Evolutionary conservation across 2,329 filamentous ascomycete species (phyloP).

Genomic region (Plenodomus tracheiphilus): DNA sequence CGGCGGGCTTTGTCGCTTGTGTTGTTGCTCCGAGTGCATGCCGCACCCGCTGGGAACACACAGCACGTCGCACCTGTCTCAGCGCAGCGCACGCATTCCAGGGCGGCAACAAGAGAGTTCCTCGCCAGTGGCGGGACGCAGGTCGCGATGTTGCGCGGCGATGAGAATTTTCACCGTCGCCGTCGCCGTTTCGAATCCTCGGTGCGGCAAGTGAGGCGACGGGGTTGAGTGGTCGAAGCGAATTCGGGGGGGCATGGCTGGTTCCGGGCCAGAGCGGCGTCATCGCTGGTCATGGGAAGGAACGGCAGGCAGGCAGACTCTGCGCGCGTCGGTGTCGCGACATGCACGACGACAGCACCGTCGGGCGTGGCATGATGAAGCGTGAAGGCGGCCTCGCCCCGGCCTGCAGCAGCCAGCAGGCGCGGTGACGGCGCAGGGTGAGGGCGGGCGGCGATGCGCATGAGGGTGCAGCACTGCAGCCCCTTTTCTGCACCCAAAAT

Average conservation of each 20-base stretch:
- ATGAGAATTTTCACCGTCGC: slow-evolving; percentile 12
- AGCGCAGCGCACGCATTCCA: slow-evolving; percentile 21
- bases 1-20: slow-evolving; percentile 1
- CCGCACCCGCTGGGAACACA: slow-evolving; percentile 14
- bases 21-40: slow-evolving; percentile 10
- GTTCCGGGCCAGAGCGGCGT: slow-evolving; percentile 28
- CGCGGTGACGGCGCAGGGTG: slow-evolving; percentile 11
- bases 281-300: slow-evolving; percentile 20
- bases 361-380: too few species aligned
- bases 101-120: slow-evolving; percentile 15
- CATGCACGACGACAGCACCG: neutral
- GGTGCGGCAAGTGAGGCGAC: slow-evolving; percentile 25
- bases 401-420: too few species aligned
- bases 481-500: slow-evolving; percentile 30
- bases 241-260: slow-evolving; percentile 12
- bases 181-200: neutral
- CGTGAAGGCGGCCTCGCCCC: neutral
- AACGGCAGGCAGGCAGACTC: slow-evolving; percentile 4
- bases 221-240: slow-evolving; percentile 26
- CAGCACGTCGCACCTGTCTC: slow-evolving; percentile 24
- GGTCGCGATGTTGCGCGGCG: slow-evolving; percentile 6
- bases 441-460: slow-evolving; percentile 21
- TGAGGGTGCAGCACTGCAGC: slow-evolving; percentile 13
- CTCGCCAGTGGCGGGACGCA: neutral
- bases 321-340: slow-evolving; percentile 10